Percentiles rank a stretch among this genome's conserved stretches.
Evolutionary conservation across 2,329 filamentous ascomycete genomes (phyloP).

Genomic region (Arachnopeziza araneosa): DNA sequence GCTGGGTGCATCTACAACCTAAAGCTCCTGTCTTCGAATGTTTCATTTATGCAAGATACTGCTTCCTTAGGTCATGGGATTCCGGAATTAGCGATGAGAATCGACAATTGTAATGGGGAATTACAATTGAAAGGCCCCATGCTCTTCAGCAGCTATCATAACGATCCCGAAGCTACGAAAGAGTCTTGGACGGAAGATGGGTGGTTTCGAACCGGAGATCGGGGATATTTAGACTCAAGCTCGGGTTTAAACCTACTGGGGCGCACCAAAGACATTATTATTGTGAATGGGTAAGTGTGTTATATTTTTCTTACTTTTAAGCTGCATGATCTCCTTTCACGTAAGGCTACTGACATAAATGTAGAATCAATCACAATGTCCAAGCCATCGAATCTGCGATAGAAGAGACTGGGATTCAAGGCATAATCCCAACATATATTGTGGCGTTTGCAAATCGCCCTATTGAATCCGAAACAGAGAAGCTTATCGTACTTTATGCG

Average conservation of each 20-base stretch:
- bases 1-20: constrained; percentile 40
- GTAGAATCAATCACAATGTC: constrained; percentile 34
- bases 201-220: constrained; percentile 40
- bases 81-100: constrained; percentile 35
- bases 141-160: constrained; percentile 49
- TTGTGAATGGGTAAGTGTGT: constrained; percentile 36
- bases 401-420: constrained; percentile 30
- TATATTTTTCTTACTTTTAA: background rate
- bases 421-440: constrained; percentile 26
- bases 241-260: constrained; percentile 35
- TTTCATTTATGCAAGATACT: constrained; percentile 25
- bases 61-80: constrained; percentile 37
- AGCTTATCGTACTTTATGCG: constrained; percentile 36
- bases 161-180: constrained; percentile 43
- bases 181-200: constrained; percentile 48
- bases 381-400: constrained; percentile 36
- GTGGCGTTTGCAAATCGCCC: constrained; percentile 37
- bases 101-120: constrained; percentile 21
- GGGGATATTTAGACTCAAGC: constrained; percentile 30
- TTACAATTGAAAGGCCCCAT: constrained; percentile 40
- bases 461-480: constrained; percentile 32
- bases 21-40: constrained; percentile 35
- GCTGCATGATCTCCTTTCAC: too few species aligned
- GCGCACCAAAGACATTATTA: constrained; percentile 39
- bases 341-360: constrained; percentile 25